A percentile compares a stretch with the other conserved stretches of the same genome.
phyloP scores from a whole-genome alignment of 2,329 filamentous ascomycete genomes.

The Ceratocystis albifundus region DNA sequence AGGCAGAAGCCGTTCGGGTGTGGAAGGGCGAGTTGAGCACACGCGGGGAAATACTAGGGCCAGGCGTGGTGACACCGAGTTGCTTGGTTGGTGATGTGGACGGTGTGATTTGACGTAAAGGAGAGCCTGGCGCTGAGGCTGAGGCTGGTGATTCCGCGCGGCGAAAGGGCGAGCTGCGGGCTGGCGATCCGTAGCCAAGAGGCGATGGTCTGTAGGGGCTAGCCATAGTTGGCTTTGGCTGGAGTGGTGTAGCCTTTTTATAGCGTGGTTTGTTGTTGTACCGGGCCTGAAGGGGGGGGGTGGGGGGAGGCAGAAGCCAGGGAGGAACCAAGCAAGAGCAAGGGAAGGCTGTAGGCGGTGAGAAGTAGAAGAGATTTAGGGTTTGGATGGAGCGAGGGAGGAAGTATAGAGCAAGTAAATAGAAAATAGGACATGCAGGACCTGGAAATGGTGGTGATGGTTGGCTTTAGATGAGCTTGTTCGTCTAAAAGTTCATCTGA shows the following conservation, averaged over 20 bases:
- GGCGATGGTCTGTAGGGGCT: constrained; percentile 55
- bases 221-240: constrained; percentile 9
- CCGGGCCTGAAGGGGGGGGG: not conserved
- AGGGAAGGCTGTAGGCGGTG: constrained; percentile 1
- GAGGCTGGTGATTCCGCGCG: constrained; percentile 52
- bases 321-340: constrained; percentile 1
- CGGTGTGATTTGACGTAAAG: constrained; percentile 49
- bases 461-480: not conserved
- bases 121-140: constrained; percentile 36
- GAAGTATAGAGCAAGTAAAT: not conserved
- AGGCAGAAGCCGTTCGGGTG: constrained; percentile 25
- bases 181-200: constrained; percentile 56
- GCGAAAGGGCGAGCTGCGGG: constrained; percentile 54
- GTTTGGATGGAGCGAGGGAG: not conserved
- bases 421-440: not conserved
- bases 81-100: constrained; percentile 48
- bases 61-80: not conserved
- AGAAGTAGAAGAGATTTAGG: not conserved
- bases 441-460: not conserved
- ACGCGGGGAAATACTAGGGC: constrained; percentile 19
- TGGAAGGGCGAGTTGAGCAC: constrained; percentile 35
- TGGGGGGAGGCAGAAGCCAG: not conserved
- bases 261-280: not conserved
- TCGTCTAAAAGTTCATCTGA: not conserved
- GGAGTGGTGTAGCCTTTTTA: constrained; percentile 3